Evolutionary conservation across 331 rosid species (phyloP).

Genomic region (Rhamnella rubrinervis): DNA sequence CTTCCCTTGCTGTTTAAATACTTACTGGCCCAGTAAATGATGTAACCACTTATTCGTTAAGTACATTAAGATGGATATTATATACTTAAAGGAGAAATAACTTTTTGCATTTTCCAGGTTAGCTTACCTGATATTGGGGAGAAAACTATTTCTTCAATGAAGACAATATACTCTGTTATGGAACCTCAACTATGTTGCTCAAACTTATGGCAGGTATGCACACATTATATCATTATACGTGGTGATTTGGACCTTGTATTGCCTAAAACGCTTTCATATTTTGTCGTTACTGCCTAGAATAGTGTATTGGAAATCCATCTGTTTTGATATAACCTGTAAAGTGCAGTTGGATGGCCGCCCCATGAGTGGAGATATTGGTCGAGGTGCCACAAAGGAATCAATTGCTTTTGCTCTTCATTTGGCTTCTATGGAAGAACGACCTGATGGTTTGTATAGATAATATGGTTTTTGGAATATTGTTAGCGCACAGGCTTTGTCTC

Average conservation of each 20-base stretch:
- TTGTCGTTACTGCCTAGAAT: background rate
- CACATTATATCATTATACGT: background rate
- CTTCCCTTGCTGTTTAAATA: slow-evolving; percentile 7
- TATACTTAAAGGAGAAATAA: background rate
- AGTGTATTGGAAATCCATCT: slow-evolving; percentile 20
- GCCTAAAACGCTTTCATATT: background rate
- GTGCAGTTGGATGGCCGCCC: slow-evolving; percentile 88
- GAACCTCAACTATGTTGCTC: slow-evolving; percentile 53
- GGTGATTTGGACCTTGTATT: background rate
- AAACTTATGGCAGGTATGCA: slow-evolving; percentile 85
- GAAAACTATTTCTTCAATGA: slow-evolving; percentile 65
- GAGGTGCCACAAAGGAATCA: slow-evolving; percentile 85
- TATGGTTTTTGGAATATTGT: background rate
- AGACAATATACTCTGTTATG: slow-evolving; percentile 71
- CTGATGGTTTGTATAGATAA: slow-evolving; percentile 55
- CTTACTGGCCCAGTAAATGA: background rate
- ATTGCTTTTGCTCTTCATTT: slow-evolving; percentile 70
- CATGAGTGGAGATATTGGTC: slow-evolving; percentile 95
- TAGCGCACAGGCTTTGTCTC: slow-evolving; percentile 1
- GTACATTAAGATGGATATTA: background rate
- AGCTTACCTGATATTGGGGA: slow-evolving; percentile 81
- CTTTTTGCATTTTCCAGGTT: slow-evolving; percentile 46
- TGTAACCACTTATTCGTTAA: background rate
- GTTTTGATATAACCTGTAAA: slow-evolving; percentile 12
- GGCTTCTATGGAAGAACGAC: slow-evolving; percentile 54